Base-by-base conservation (phyloP, 2,329 filamentous ascomycete species). In the Pyricularia grisea region DNA sequence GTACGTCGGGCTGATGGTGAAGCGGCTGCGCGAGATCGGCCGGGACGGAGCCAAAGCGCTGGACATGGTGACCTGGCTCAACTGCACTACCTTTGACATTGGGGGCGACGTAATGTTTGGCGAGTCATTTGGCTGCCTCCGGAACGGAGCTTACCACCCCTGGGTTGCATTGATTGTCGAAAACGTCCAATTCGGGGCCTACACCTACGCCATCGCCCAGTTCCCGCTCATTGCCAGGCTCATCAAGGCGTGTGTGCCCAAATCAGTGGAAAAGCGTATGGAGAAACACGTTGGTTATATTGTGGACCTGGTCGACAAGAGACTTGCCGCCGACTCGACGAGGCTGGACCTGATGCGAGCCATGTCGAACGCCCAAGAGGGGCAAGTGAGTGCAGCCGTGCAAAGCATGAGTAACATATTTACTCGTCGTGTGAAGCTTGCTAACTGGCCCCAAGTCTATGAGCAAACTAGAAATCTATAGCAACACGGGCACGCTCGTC, bases 51-150 rank as follows among this genome's bases (percentile, higher is more conserved):
- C 25, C 23, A 36, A 36, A 36, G 28, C 69, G 3, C 28, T 76
- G 30, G 72, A 76, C 66, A 67, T 75, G 7, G 73, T 70, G 36
- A 58, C 65, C n/a, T 74, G 73, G 74, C 73, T 74, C 68, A 73
- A 76, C 61, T 76, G 67, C 42, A 60, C 58, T 6, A 70, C 67
- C 3, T 73, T 73, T 28, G 72, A 72, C 68, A 68, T 73, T 27
- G 72, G 71, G 11, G 71, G 70, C 60, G 70, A 72, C 42, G 68
- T 72, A 27, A 68, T 68, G 50, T 72, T 73, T 17, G 71, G 70
- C 9, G 71, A 72, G 66, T 68, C 69, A 1, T 72, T 73, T 66
- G 68, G 69, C 66, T 68, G 64, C 61, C 69, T 73, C 11, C 68
- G 71, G 14, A 30, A 64, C 4, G 66, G 67, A 4, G 50, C 65